These are phyloP conservation scores for Evansstolkia leycettana DNA, from an alignment of 495 filamentous ascomycete species.

Conservation along the genomic window DNA sequence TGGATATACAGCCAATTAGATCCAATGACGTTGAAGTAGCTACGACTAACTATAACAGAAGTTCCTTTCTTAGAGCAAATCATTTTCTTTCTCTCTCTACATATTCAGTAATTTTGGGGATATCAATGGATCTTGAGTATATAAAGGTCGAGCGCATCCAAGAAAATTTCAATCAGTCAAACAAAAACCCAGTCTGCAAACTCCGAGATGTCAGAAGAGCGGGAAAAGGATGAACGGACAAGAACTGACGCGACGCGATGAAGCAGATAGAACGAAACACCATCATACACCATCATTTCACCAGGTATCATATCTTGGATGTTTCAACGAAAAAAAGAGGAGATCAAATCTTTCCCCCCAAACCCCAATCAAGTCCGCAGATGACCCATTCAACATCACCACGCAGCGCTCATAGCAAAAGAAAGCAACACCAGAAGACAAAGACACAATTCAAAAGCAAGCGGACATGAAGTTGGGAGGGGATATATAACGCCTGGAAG, in stretches of 20 bases:
- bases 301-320: constrained; percentile 18
- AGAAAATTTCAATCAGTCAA: constrained; percentile 6
- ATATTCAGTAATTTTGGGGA: neutral
- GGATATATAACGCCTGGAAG: too few relatives aligned
- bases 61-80: too few relatives aligned
- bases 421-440: too few relatives aligned
- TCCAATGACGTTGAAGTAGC: too few relatives aligned
- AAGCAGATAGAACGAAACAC: constrained; percentile 5
- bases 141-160: constrained; percentile 4
- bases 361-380: neutral
- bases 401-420: too few relatives aligned
- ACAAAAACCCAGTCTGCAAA: constrained; percentile 9
- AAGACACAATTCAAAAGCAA: too few relatives aligned
- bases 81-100: too few relatives aligned
- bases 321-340: constrained; percentile 4
- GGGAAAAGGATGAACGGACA: constrained; percentile 3
- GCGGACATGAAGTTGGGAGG: too few relatives aligned
- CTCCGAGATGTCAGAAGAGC: neutral
- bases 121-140: neutral
- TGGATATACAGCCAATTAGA: too few relatives aligned
- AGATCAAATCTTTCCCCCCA: neutral
- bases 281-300: constrained; percentile 16
- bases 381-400: too few relatives aligned
- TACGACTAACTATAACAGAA: too few relatives aligned
- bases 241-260: constrained; percentile 4